Conservation (phyloP, 139 green algal species). For the Gonium pectorale region DNA sequence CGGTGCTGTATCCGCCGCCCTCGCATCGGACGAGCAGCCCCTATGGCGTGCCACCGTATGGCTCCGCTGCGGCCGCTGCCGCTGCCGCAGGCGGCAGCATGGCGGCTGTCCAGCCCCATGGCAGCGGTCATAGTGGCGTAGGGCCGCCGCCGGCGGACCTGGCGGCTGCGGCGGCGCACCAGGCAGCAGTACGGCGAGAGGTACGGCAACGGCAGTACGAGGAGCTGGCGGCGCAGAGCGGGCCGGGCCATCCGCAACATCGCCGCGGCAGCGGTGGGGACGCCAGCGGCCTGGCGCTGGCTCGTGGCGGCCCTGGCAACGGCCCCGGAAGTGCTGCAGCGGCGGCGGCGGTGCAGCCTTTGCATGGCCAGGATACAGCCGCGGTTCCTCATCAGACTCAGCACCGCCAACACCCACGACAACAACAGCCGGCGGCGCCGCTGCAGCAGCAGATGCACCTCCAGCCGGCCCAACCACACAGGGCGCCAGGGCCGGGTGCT, state of each 20-base stretch:
- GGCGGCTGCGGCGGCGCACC: neutral
- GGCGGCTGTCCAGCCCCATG: too few species aligned
- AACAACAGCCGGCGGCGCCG: neutral
- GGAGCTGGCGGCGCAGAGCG: neutral
- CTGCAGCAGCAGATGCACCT: neutral
- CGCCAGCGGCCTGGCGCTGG: too few species aligned
- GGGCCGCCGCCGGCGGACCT: neutral
- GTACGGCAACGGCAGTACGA: constrained; percentile 7
- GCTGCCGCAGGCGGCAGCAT: too few species aligned
- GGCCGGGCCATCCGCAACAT: neutral
- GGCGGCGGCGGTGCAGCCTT: too few species aligned
- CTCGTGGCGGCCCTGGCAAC: too few species aligned
- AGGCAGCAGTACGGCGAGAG: neutral
- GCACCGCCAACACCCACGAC: neutral
- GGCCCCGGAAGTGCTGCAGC: too few species aligned
- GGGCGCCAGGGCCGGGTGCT: neutral
- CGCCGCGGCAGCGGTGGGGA: neutral
- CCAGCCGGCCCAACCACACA: neutral
- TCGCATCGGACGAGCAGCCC: too few species aligned
- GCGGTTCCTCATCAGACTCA: neutral
- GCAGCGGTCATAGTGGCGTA: too few species aligned
- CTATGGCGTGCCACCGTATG: too few species aligned
- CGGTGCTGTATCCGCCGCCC: too few species aligned
- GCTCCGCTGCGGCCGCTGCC: too few species aligned
- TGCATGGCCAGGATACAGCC: too few species aligned